Conservation (phyloP, 768 basidiomycete genomes). For the Boletus pseudo-olivaceus region DNA sequence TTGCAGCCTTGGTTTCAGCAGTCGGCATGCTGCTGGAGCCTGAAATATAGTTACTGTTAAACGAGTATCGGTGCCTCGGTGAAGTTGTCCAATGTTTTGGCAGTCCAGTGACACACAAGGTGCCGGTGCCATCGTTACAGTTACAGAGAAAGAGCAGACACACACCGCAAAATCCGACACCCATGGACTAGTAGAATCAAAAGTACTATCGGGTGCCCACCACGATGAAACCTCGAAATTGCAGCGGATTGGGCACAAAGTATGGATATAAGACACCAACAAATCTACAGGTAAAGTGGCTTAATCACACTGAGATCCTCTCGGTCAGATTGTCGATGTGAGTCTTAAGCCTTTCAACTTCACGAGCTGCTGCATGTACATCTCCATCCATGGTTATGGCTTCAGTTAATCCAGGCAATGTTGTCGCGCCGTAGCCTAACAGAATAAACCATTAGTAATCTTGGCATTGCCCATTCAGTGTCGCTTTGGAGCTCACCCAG, state of each 20-base stretch:
- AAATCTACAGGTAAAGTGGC: neutral
- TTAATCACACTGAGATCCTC: conserved; percentile 17
- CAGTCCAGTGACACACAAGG: neutral
- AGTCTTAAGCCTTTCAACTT: conserved; percentile 55
- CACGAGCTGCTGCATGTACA: conserved; percentile 53
- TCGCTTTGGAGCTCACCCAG: conserved; percentile 47
- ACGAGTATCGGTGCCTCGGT: neutral
- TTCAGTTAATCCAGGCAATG: conserved; percentile 79
- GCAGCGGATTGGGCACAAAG: neutral
- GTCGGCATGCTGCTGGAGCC: conserved; percentile 3
- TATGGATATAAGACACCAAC: neutral
- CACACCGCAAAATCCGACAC: neutral
- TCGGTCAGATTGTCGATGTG: conserved; percentile 52
- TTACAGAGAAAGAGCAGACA: neutral
- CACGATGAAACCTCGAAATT: neutral
- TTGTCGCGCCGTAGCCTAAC: conserved; percentile 81
- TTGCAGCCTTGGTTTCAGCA: neutral
- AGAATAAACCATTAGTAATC: conserved; percentile 2
- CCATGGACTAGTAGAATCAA: neutral
- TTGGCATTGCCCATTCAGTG: neutral
- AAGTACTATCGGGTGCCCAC: neutral
- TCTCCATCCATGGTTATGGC: conserved; percentile 71
- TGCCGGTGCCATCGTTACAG: too few species aligned
- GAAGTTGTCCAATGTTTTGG: neutral
- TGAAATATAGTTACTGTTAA: neutral